Conservation (phyloP, 306 rosid species). For the Prunus mume region DNA sequence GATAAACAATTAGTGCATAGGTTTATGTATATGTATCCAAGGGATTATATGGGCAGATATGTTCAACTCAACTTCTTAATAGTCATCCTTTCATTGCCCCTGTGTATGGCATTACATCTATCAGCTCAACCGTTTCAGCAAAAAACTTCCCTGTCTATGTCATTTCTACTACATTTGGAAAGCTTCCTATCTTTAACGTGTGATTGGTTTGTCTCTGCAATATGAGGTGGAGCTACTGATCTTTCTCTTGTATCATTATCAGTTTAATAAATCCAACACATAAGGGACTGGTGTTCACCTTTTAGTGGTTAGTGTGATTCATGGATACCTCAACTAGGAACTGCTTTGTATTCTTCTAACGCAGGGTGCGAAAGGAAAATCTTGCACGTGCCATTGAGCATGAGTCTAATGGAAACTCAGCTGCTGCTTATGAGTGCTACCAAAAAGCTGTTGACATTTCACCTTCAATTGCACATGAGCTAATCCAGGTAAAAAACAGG, state of each 20-base stretch:
- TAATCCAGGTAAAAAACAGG: slow-evolving; percentile 60
- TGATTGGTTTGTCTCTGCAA: slow-evolving; percentile 3
- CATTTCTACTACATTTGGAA: not conserved
- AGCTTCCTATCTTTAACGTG: not conserved
- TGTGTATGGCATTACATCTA: not conserved
- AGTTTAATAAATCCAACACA: not conserved
- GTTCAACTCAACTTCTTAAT: not conserved
- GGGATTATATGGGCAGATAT: not conserved
- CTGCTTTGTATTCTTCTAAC: not conserved
- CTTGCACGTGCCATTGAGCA: slow-evolving; percentile 77
- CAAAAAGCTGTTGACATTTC: slow-evolving; percentile 97
- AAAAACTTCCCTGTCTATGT: not conserved
- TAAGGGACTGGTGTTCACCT: not conserved
- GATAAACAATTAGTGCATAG: too few relatives aligned
- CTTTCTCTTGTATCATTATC: not conserved
- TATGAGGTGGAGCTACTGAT: not conserved
- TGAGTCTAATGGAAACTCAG: slow-evolving; percentile 68
- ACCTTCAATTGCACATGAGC: slow-evolving; percentile 63
- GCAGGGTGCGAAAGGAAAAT: slow-evolving; percentile 80
- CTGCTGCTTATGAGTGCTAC: slow-evolving; percentile 91
- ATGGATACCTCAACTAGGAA: not conserved
- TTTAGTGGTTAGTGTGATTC: not conserved
- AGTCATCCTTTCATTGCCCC: not conserved
- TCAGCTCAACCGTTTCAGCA: not conserved
- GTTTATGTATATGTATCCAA: not conserved